Percentiles rank a stretch among this genome's conserved stretches.
phyloP scores from a whole-genome alignment of 2,329 filamentous ascomycete genomes.

The Ophiostoma angusticollis region DNA sequence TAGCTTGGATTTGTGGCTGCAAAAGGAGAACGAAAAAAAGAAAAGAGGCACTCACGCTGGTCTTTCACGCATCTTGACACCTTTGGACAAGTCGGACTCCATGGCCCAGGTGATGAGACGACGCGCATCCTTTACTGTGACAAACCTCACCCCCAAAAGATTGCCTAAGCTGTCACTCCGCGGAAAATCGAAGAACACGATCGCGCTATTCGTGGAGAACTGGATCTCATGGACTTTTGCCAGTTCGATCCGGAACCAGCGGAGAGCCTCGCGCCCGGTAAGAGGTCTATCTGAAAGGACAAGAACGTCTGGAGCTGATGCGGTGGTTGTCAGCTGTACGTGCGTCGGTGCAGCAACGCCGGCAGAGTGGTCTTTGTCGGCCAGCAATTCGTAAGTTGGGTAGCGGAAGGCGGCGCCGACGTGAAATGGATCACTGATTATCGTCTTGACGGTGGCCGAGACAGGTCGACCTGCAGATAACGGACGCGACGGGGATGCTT shows the following conservation, averaged over 20 bases:
- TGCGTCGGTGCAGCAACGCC: too few species aligned
- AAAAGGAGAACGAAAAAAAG: background rate
- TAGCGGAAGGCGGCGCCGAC: conserved; percentile 6
- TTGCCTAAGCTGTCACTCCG: background rate
- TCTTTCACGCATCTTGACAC: background rate
- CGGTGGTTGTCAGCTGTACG: background rate
- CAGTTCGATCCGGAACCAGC: conserved; percentile 6
- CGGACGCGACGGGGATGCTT: background rate
- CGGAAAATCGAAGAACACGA: conserved; percentile 1
- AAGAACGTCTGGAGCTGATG: background rate
- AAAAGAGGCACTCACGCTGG: background rate
- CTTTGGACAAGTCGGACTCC: background rate
- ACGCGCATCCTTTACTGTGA: background rate
- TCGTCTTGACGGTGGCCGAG: background rate
- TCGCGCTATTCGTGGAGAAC: background rate
- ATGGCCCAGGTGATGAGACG: conserved; percentile 1
- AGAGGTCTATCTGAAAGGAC: background rate
- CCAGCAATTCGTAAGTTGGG: background rate
- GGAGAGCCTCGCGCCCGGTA: background rate
- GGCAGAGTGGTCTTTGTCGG: background rate
- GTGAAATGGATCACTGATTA: background rate
- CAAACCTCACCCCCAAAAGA: conserved; percentile 8
- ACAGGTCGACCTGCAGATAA: background rate
- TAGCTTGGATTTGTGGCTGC: background rate
- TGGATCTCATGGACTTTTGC: background rate